Conservation (phyloP, 1,284 basidiomycete genomes). For the Ustilago shanxiensis region DNA sequence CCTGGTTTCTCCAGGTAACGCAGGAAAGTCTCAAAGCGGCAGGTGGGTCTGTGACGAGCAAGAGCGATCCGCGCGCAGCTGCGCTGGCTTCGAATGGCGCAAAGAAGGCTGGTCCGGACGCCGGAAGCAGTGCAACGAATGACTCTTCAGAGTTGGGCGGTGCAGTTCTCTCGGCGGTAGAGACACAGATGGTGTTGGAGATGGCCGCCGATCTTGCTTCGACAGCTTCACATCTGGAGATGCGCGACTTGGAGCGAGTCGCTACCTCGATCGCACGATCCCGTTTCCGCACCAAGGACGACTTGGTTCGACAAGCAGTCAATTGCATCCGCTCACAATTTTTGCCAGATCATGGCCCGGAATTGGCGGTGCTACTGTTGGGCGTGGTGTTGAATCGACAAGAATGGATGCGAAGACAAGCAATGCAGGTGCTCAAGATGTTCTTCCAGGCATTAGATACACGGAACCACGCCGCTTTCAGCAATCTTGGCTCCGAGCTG, state of each 20-base stretch:
- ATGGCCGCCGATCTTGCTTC: slow-evolving; percentile 82
- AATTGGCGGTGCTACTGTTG: slow-evolving; percentile 83
- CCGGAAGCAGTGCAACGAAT: background rate
- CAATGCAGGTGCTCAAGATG: slow-evolving; percentile 88
- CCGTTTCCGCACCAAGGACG: slow-evolving; percentile 91
- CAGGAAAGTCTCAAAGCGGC: slow-evolving; percentile 66
- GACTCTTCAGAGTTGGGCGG: background rate
- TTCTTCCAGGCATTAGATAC: slow-evolving; percentile 88
- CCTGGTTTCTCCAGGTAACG: slow-evolving; percentile 89
- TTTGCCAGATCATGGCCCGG: slow-evolving; percentile 76
- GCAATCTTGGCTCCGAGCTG: slow-evolving; percentile 83
- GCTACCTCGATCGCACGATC: slow-evolving; percentile 88
- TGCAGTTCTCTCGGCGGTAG: slow-evolving; percentile 73
- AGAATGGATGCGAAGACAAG: slow-evolving; percentile 83
- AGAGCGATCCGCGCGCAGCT: slow-evolving; percentile 31
- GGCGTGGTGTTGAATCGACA: slow-evolving; percentile 87
- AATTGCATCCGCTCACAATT: slow-evolving; percentile 86
- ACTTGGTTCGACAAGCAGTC: slow-evolving; percentile 91
- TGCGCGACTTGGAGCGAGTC: slow-evolving; percentile 83
- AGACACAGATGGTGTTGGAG: slow-evolving; percentile 76
- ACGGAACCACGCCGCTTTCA: slow-evolving; percentile 76
- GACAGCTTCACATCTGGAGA: slow-evolving; percentile 80
- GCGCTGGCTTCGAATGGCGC: slow-evolving; percentile 13
- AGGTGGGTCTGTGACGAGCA: slow-evolving; percentile 29
- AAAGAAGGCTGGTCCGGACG: slow-evolving; percentile 18